Base-by-base conservation (phyloP, 805 yeast species). In the Schizosaccharomyces pombe region DNA sequence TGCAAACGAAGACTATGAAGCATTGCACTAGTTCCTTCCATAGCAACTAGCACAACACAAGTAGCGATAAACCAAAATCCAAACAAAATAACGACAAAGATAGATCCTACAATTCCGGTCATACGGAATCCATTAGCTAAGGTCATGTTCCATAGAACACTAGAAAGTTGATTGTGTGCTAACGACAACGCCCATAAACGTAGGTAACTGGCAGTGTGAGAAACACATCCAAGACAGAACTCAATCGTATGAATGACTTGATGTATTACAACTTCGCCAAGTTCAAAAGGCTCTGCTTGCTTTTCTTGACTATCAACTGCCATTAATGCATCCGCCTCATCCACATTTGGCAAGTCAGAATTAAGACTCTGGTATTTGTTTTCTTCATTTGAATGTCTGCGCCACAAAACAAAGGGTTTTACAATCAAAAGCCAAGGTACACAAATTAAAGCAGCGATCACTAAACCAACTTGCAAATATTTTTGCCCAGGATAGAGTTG, bases 11-110 rank as follows among this genome's bases (percentile, higher is more conserved):
- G 75, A n/a, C 96, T 82, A 69, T 91, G 99, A 64, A 91, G 75
- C 98, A 91, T 91, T 34, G 98, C 98, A 28, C 96, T 85, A 0
- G 99, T 91, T 57, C 98, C 99, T 69, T 91, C 99, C 99, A 91
- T 91, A 54, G 83, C 71, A 12, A 91, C 97, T 63, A 91, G 74
- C 61, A 91, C 85, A 62, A 85, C 82, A 28, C 87, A 89, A 0
- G 98, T 89, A 58, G 91, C 72, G 2, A 77, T 77, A 66, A 91
- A 86, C 99, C 99, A 91, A 82, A 91, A 78, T 24, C 82, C 94
- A 66, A 91, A 91, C 64, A 91, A 69, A 26, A 82, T 63, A 39
- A 87, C 91, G 1, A 85, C 78, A 74, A 77, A 78, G 29, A 80
- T 58, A 1, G 85, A 82, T 11, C 95, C 94, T 3, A 72, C 61